Percentiles rank a stretch among this genome's conserved stretches.
phyloP scores from a whole-genome alignment of 495 filamentous ascomycete genomes.

The Sporormia fimetaria region DNA sequence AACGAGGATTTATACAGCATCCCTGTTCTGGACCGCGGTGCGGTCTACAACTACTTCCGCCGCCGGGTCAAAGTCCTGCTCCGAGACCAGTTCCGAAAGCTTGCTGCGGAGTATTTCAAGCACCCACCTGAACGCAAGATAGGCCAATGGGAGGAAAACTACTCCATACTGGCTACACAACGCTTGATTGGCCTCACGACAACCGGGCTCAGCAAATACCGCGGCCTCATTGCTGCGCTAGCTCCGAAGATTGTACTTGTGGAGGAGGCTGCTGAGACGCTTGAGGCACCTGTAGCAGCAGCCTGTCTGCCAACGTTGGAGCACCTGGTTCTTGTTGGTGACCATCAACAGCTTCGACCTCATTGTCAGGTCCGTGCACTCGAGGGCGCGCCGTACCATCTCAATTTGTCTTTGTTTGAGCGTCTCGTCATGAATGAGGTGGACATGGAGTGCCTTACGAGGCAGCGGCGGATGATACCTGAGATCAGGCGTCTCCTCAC shows the following conservation, averaged over 20 bases:
- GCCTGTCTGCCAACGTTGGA: constrained; percentile 57
- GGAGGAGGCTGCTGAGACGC: constrained; percentile 65
- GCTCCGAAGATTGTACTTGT: constrained; percentile 56
- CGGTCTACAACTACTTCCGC: constrained; percentile 49
- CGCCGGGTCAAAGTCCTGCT: constrained; percentile 36
- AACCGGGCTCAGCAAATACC: constrained; percentile 82
- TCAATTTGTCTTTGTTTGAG: constrained; percentile 65
- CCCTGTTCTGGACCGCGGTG: constrained; percentile 40
- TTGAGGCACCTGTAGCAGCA: constrained; percentile 54
- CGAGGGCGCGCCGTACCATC: constrained; percentile 45
- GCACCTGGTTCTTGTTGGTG: constrained; percentile 65
- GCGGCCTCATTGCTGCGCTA: constrained; percentile 57
- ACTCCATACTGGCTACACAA: constrained; percentile 38
- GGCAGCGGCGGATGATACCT: constrained; percentile 62
- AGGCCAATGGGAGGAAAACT: constrained; percentile 47
- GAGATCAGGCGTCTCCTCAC: constrained; percentile 52
- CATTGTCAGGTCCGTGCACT: constrained; percentile 46
- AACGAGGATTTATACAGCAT: constrained; percentile 47
- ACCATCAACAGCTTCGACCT: constrained; percentile 63
- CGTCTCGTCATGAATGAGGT: constrained; percentile 61
- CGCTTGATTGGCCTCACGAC: constrained; percentile 65
- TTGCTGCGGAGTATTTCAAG: constrained; percentile 36
- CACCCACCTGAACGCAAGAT: constrained; percentile 37
- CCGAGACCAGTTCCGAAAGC: constrained; percentile 33
- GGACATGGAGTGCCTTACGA: constrained; percentile 46